Evolutionary conservation across 169 alveolate species (phyloP).

Genomic region (Cryptosporidium baileyi): DNA sequence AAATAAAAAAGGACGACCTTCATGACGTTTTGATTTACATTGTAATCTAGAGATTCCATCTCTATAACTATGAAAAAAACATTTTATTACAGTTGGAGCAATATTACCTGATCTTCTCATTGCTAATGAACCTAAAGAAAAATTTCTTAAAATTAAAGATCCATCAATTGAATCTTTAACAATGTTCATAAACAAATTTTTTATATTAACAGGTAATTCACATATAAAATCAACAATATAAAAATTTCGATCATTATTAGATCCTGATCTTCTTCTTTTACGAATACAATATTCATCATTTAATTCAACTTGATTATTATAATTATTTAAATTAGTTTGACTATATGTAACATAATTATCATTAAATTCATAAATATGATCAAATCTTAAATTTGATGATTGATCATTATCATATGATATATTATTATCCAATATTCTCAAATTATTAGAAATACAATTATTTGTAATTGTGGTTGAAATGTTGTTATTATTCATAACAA

Average conservation of each 20-base stretch:
- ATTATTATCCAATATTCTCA: no score
- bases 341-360: neutral
- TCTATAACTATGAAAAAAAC: conserved; percentile 57
- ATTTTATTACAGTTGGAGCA: conserved; percentile 23
- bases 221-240: conserved; percentile 59
- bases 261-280: conserved; percentile 2
- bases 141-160: neutral
- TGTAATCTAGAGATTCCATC: conserved; percentile 67
- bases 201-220: conserved; percentile 41
- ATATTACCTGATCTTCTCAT: conserved; percentile 61
- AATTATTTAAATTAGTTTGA: neutral
- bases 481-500: no score
- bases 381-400: no score
- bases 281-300: neutral
- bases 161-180: conserved; percentile 12
- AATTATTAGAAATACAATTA: no score
- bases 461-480: no score
- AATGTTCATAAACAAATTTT: neutral
- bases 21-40: conserved; percentile 47
- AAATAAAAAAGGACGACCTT: conserved; percentile 52
- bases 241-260: conserved; percentile 35
- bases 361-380: neutral
- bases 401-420: no score
- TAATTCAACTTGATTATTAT: neutral
- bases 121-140: conserved; percentile 50